Percentiles rank a stretch among this genome's conserved stretches.
Evolutionary conservation across 352 stramenopile genomes (phyloP).

Genomic region (Phytophthora lateralis): DNA sequence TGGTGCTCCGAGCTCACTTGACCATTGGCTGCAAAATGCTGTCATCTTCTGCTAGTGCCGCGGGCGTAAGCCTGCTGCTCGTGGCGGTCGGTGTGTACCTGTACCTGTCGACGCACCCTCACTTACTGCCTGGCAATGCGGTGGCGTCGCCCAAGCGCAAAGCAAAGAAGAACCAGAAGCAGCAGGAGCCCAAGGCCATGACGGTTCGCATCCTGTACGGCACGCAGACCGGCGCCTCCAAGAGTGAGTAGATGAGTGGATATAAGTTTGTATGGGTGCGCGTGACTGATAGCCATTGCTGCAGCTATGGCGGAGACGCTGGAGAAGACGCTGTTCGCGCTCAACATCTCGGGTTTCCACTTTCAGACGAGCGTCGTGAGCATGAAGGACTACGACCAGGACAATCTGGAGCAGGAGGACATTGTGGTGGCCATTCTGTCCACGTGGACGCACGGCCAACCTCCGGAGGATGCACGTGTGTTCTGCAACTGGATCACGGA

Average conservation of each 20-base stretch:
- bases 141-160: slow-evolving; percentile 23
- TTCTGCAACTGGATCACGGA: slow-evolving; percentile 90
- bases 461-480: slow-evolving; percentile 73
- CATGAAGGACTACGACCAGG: slow-evolving; percentile 90
- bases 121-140: slow-evolving; percentile 23
- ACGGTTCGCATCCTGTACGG: slow-evolving; percentile 87
- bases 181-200: slow-evolving; percentile 36
- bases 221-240: slow-evolving; percentile 85
- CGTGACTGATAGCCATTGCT: neutral
- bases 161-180: slow-evolving; percentile 23
- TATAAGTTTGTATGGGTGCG: too few species aligned
- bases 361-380: slow-evolving; percentile 85
- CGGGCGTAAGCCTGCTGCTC: slow-evolving; percentile 54
- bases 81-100: slow-evolving; percentile 56
- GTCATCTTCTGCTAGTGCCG: slow-evolving; percentile 35
- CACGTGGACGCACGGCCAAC: slow-evolving; percentile 83
- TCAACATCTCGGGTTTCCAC: slow-evolving; percentile 81
- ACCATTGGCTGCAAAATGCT: slow-evolving; percentile 30
- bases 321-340: slow-evolving; percentile 79
- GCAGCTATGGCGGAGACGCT: slow-evolving; percentile 72
- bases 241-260: slow-evolving; percentile 36
- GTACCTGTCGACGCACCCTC: slow-evolving; percentile 29
- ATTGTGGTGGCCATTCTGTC: slow-evolving; percentile 87
- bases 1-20: slow-evolving; percentile 28
- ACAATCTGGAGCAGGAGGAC: slow-evolving; percentile 88